A percentile compares a stretch with the other conserved stretches of the same genome.
These are phyloP conservation scores for Saksenaea oblongispora DNA, from an alignment of 371 early-diverging fungal genomes.

Conservation along the genomic window DNA sequence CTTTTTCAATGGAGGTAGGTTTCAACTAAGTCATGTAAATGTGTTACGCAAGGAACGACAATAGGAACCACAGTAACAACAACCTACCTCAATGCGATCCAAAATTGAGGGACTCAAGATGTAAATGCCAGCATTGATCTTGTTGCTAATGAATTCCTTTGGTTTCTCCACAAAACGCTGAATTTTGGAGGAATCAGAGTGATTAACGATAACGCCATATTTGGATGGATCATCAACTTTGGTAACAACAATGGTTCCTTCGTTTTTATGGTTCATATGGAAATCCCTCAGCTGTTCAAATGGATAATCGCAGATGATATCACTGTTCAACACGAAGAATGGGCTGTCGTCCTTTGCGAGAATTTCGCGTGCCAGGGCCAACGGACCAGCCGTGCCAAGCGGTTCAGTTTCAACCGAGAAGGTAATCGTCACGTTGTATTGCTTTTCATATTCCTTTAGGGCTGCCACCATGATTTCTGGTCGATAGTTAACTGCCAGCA, in stretches of 20 bases:
- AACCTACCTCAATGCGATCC: constrained; percentile 81
- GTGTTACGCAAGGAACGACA: background rate
- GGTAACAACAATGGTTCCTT: constrained; percentile 95
- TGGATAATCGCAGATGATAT: constrained; percentile 98
- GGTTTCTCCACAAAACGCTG: constrained; percentile 99
- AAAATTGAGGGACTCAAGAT: constrained; percentile 93
- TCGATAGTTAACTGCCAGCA: constrained; percentile 98
- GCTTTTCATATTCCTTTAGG: constrained; percentile 83
- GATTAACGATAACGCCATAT: constrained; percentile 96
- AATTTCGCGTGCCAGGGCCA: constrained; percentile 92
- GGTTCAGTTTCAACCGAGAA: constrained; percentile 98
- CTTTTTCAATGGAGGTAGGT: constrained; percentile 98
- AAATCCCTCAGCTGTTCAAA: constrained; percentile 86
- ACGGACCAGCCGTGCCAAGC: constrained; percentile 97
- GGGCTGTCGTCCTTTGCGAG: constrained; percentile 89
- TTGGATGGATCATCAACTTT: constrained; percentile 98
- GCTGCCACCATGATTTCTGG: constrained; percentile 94
- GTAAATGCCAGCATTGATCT: constrained; percentile 99
- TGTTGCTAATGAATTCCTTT: constrained; percentile 88
- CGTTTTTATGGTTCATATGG: constrained; percentile 85
- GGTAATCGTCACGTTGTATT: constrained; percentile 90
- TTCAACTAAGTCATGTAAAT: constrained; percentile 61
- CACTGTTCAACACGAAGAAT: constrained; percentile 99
- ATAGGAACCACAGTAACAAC: background rate
- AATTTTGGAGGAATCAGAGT: constrained; percentile 64